Evolutionary conservation across 2,329 filamentous ascomycete species (phyloP).

Genomic region (Coniochaeta sp.): DNA sequence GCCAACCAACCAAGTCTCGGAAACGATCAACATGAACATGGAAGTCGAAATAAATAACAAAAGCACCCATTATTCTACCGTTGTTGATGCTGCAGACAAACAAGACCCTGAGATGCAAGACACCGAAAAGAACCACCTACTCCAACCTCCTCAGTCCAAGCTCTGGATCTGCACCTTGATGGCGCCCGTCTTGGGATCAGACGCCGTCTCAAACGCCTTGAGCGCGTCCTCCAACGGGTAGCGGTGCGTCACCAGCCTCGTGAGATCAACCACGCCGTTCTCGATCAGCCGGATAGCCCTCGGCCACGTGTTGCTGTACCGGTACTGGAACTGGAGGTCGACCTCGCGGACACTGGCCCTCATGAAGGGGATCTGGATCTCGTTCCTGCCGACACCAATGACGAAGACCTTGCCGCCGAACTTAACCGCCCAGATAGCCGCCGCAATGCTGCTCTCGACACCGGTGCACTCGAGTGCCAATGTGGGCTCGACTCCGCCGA

Average conservation of each 20-base stretch:
- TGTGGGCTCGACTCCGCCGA: constrained; percentile 43
- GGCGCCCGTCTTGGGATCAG: constrained; percentile 43
- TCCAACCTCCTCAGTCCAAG: constrained; percentile 38
- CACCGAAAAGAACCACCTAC: neutral
- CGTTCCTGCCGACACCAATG: constrained; percentile 56
- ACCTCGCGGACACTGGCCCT: constrained; percentile 34
- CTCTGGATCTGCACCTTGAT: constrained; percentile 65
- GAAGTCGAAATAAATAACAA: too few species aligned
- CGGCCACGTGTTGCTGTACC: constrained; percentile 65
- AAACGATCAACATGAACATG: neutral
- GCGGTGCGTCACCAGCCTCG: constrained; percentile 54
- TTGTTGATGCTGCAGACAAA: neutral
- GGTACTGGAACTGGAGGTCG: constrained; percentile 63
- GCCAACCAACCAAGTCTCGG: neutral
- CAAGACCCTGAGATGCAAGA: constrained; percentile 1
- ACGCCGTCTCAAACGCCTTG: constrained; percentile 47
- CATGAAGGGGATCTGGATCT: constrained; percentile 64
- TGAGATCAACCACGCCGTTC: constrained; percentile 53
- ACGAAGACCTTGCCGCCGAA: constrained; percentile 56
- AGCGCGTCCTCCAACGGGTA: constrained; percentile 55
- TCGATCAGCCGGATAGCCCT: constrained; percentile 54
- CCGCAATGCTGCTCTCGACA: constrained; percentile 55
- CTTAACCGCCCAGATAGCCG: constrained; percentile 48
- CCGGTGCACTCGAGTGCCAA: constrained; percentile 59
- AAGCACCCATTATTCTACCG: neutral